These are phyloP conservation scores for Beverwykella pulmonaria DNA, from an alignment of 495 filamentous ascomycete genomes.

Conservation along the genomic window DNA sequence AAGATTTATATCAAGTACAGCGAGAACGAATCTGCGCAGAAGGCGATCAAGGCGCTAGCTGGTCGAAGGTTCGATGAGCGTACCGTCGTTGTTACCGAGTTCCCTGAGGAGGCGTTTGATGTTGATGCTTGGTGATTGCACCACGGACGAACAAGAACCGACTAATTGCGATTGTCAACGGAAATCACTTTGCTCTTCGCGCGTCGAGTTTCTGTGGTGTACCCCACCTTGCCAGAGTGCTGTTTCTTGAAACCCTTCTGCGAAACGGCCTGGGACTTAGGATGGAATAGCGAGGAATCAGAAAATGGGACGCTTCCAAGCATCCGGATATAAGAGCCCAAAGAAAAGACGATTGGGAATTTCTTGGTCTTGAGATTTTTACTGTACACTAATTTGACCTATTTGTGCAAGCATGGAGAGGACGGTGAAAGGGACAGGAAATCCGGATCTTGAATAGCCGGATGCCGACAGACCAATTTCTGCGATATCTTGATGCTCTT, in stretches of 20 bases:
- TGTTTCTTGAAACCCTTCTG: background rate
- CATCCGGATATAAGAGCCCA: background rate
- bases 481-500: background rate
- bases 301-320: background rate
- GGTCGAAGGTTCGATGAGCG: slow-evolving; percentile 93
- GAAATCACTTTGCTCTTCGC: too few species aligned
- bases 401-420: background rate
- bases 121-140: slow-evolving; percentile 67
- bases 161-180: too few species aligned
- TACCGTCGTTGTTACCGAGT: slow-evolving; percentile 95
- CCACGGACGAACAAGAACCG: too few species aligned
- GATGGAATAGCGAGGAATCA: too few species aligned
- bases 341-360: background rate
- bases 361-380: background rate
- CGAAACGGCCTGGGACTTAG: background rate
- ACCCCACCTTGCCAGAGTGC: background rate
- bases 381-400: slow-evolving; percentile 17
- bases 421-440: background rate
- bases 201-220: background rate
- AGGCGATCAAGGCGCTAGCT: slow-evolving; percentile 81
- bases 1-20: slow-evolving; percentile 98
- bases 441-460: background rate
- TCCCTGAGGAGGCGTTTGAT: slow-evolving; percentile 86
- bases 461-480: background rate
- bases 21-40: slow-evolving; percentile 72